These are phyloP conservation scores for Acanthamoeba royreba DNA, from an alignment of 208 protist genomes.

Conservation along the genomic window DNA sequence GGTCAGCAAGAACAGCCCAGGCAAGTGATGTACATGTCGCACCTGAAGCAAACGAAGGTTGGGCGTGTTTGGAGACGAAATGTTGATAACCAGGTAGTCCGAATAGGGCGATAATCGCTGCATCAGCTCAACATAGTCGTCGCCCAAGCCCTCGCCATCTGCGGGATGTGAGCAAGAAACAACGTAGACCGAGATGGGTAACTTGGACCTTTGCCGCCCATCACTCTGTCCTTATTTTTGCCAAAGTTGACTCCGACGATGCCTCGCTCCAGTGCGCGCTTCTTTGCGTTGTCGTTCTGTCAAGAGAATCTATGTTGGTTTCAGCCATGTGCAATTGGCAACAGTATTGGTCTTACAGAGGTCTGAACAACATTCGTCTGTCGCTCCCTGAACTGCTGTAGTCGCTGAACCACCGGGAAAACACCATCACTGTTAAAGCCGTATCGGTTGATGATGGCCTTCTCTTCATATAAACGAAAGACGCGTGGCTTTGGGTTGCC, in stretches of 20 bases:
- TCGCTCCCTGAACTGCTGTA: not conserved
- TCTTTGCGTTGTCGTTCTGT: not conserved
- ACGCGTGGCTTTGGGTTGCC: constrained; percentile 78
- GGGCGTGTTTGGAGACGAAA: constrained; percentile 80
- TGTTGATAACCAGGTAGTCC: constrained; percentile 80
- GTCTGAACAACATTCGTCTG: not conserved
- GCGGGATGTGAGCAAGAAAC: no score
- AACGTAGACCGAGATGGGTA: no score
- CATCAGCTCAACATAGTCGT: constrained; percentile 71
- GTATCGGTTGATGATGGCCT: constrained; percentile 79
- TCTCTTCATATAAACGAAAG: constrained; percentile 65
- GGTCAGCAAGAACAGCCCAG: not conserved
- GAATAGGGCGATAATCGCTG: constrained; percentile 50
- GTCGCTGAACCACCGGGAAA: not conserved
- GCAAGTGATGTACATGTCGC: not conserved
- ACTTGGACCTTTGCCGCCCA: not conserved
- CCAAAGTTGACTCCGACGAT: constrained; percentile 75
- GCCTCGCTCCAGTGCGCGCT: not conserved
- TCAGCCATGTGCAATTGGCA: not conserved
- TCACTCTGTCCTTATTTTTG: constrained; percentile 71
- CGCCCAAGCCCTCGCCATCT: not conserved
- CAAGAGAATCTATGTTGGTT: not conserved
- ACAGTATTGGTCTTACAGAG: not conserved
- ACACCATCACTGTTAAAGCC: constrained; percentile 81
- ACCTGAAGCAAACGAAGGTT: constrained; percentile 71